phyloP scores from a whole-genome alignment of 2,329 filamentous ascomycete genomes.

The Alternaria tenuissima region DNA sequence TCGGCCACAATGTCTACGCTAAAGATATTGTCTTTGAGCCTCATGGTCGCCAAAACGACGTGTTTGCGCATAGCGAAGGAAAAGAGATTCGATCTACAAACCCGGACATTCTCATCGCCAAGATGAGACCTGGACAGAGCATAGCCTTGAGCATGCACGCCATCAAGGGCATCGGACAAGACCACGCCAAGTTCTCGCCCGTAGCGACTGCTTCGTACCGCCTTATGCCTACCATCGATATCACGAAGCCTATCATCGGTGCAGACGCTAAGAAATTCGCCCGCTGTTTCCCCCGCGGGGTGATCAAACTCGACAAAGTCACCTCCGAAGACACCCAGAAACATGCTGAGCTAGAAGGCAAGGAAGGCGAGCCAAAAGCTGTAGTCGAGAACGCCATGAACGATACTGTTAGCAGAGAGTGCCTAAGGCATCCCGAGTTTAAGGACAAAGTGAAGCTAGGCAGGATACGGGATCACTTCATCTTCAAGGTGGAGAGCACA shows the following conservation, averaged over 20 bases:
- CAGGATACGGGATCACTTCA: constrained; percentile 91
- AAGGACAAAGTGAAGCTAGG: constrained; percentile 95
- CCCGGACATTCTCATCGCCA: constrained; percentile 92
- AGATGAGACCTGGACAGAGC: constrained; percentile 88
- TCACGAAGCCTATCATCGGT: constrained; percentile 83
- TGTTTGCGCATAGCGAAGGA: constrained; percentile 51
- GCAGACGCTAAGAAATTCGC: constrained; percentile 88
- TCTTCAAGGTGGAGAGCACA: constrained; percentile 93
- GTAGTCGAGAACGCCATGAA: constrained; percentile 89
- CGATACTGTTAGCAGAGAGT: constrained; percentile 94
- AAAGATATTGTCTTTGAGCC: constrained; percentile 74
- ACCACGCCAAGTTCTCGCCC: constrained; percentile 97
- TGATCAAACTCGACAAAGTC: constrained; percentile 80
- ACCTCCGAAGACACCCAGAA: constrained; percentile 70
- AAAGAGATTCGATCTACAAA: constrained; percentile 80
- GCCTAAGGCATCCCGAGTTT: constrained; percentile 89
- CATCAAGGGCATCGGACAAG: constrained; percentile 90
- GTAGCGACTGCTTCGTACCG: constrained; percentile 95
- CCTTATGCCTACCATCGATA: constrained; percentile 86
- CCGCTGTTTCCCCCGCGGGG: constrained; percentile 86
- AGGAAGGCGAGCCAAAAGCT: constrained; percentile 83
- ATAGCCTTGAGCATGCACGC: constrained; percentile 91
- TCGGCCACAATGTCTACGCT: constrained; percentile 74
- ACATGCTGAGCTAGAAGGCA: constrained; percentile 72
- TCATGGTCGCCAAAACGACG: constrained; percentile 64